Conservation (phyloP, 495 filamentous ascomycete species). For the Trichoderma gamsii region DNA sequence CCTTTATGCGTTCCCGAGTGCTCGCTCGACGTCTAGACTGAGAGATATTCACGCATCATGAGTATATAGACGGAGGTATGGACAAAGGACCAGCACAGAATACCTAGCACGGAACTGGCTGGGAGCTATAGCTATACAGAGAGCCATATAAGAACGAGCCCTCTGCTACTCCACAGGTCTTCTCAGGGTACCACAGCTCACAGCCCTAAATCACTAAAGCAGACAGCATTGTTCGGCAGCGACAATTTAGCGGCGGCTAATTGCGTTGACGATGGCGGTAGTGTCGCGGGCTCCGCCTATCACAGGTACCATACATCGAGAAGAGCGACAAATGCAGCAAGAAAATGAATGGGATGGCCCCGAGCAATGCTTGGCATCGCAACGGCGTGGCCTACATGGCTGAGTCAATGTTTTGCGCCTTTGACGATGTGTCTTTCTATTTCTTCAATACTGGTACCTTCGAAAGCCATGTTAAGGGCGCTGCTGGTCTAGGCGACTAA, state of each 20-base stretch:
- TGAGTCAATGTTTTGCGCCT: too few species aligned
- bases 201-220: conserved; percentile 17
- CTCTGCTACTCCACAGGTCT: conserved; percentile 17
- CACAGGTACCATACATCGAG: not conserved
- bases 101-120: too few species aligned
- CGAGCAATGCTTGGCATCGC: conserved; percentile 6
- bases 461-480: too few species aligned
- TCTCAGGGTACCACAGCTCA: conserved; percentile 15
- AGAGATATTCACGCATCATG: not conserved
- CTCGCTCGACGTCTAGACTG: not conserved
- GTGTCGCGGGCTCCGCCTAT: conserved; percentile 1
- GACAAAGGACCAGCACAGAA: not conserved
- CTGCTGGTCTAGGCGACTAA: not conserved
- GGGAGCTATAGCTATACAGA: too few species aligned
- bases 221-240: conserved; percentile 5
- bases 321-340: conserved; percentile 8
- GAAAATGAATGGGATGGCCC: not conserved
- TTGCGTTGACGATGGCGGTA: not conserved
- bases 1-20: not conserved
- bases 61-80: not conserved
- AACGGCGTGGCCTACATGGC: not conserved
- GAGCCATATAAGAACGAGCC: too few species aligned
- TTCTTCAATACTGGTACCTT: not conserved
- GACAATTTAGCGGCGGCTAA: conserved; percentile 10
- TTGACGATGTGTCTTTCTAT: not conserved